Base-by-base conservation (phyloP, 108 stramenopile genomes). In the Bacterosira constricta region DNA sequence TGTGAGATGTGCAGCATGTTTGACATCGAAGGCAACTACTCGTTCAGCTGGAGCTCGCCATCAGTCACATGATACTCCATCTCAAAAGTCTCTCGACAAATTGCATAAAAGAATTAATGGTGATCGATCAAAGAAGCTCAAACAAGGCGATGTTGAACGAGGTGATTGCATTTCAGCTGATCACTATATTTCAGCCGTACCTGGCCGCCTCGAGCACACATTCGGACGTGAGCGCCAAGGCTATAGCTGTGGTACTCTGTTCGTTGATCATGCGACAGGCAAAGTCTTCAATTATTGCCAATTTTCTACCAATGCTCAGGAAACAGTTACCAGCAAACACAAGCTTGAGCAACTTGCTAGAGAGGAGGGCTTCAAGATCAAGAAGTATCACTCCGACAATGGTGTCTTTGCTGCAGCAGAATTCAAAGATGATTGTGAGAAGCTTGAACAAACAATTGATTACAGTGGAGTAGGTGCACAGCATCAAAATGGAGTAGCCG, bases 401-500 rank as follows among this genome's bases (percentile, higher is more conserved):
- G 66, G 70, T 11, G 23, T 65, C 21, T 86, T 80, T 42, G 51
- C 27, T 0, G 66, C 80, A 11, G 35, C 27, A 13, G 72, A 38
- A 50, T 70, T 60, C 29, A 66, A 29, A 27, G 21, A 11, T 1
- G 11, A 46, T 31, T 49, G 68, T 23, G 31, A 17, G 20, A 17
- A 20, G 0, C 31, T 41, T 10, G 47, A 53, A 0, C 86, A 83
- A 54, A 56, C 29, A 12, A 17, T 72, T 6, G 36, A 18, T 1
- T 77, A 80, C 45, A 53, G 58, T 17, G 80, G 84, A 5, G 80
- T 83, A 17, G 79, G 84, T n/a, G 82, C 87, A 0, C 84, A 83
- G 44, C 84, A 88, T 52, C 87, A 88, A 50, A 88, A 88, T 68
- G 80, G 79, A 13, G 49, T 69, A 11, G 87, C 84, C 15, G 84